Conservation (phyloP, 148 eudicot genomes). For the Heliosperma pusillum region DNA sequence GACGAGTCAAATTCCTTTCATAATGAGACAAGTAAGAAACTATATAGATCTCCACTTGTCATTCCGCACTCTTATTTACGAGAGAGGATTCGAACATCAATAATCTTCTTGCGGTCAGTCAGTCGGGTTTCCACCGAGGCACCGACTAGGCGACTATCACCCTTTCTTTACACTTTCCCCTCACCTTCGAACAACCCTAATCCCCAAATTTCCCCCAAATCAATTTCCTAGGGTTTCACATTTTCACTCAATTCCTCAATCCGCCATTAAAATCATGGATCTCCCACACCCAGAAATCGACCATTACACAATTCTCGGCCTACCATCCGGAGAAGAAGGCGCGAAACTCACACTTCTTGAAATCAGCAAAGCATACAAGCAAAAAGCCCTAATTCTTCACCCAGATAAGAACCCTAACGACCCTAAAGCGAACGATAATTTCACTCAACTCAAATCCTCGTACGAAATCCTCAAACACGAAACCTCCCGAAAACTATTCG, state of each 20-base stretch:
- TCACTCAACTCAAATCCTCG: conserved; percentile 51
- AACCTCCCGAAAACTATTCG: conserved; percentile 50
- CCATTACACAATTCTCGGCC: conserved; percentile 53
- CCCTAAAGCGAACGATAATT: conserved; percentile 54
- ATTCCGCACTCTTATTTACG: too few relatives aligned
- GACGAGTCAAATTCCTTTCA: too few relatives aligned
- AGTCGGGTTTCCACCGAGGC: too few relatives aligned
- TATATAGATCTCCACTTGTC: too few relatives aligned
- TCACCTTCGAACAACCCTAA: too few relatives aligned
- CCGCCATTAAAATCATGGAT: conserved; percentile 31
- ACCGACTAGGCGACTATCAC: too few relatives aligned
- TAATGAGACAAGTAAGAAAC: too few relatives aligned
- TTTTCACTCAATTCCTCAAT: too few relatives aligned
- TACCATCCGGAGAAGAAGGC: conserved; percentile 67
- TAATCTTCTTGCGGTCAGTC: too few relatives aligned
- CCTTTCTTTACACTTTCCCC: too few relatives aligned
- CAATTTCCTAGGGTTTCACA: background rate
- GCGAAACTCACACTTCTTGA: conserved; percentile 42
- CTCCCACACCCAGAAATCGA: conserved; percentile 34
- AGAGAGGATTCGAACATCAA: too few relatives aligned
- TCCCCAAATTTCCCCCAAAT: background rate
- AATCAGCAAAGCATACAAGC: conserved; percentile 54
- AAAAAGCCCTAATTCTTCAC: conserved; percentile 55
- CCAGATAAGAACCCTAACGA: conserved; percentile 67
- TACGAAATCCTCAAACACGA: conserved; percentile 59